These are phyloP conservation scores for Dactylellina haptotyla DNA, from an alignment of 2,329 filamentous ascomycete species.

Conservation along the genomic window DNA sequence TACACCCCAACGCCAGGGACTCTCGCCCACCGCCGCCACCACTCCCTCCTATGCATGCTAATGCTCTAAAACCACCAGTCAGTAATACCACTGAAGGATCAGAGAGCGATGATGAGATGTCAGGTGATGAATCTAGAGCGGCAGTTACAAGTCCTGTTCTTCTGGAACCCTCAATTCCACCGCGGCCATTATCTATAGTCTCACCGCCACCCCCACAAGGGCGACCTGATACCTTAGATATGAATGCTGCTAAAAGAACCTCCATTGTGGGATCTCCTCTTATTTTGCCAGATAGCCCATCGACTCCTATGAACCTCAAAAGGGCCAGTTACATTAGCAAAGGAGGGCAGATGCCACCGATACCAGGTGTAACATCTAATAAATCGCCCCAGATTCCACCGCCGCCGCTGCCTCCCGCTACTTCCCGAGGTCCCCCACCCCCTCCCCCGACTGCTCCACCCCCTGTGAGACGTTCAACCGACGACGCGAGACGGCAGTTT, in stretches of 20 bases:
- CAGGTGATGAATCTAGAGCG: conserved; percentile 65
- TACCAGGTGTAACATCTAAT: conserved; percentile 58
- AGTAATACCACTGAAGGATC: conserved; percentile 70
- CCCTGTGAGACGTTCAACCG: conserved; percentile 66
- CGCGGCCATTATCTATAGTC: conserved; percentile 57
- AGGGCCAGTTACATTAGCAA: conserved; percentile 57
- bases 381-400: conserved; percentile 60
- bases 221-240: conserved; percentile 24
- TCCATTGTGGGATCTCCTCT: conserved; percentile 61
- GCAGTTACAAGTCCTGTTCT: conserved; percentile 60
- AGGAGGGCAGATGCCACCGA: conserved; percentile 59
- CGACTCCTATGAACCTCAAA: conserved; percentile 59
- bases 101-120: conserved; percentile 88
- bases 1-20: conserved; percentile 52
- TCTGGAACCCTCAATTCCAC: conserved; percentile 17
- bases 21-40: conserved; percentile 61
- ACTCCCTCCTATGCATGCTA: conserved; percentile 59
- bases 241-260: conserved; percentile 14
- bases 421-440: conserved; percentile 71
- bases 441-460: conserved; percentile 68
- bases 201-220: conserved; percentile 59
- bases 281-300: conserved; percentile 70
- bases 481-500: conserved; percentile 57
- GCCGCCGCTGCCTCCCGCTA: conserved; percentile 54
- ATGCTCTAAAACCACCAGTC: conserved; percentile 52